phyloP scores from a whole-genome alignment of 129 eudicot species.

The Sambucus nigra region DNA sequence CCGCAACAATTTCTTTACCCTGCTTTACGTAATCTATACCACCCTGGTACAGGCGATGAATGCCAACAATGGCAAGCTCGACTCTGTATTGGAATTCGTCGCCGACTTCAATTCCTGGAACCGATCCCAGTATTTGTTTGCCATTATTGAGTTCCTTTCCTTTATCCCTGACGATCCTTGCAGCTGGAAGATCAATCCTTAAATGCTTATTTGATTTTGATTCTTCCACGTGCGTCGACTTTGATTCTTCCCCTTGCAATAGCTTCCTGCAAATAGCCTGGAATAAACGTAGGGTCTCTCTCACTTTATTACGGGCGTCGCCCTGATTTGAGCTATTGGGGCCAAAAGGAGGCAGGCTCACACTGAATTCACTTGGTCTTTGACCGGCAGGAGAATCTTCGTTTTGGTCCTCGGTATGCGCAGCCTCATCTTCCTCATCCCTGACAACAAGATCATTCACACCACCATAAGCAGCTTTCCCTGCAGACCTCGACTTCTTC shows the following conservation, averaged over 20 bases:
- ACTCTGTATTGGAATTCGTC: conserved; percentile 79
- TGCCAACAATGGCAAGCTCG: conserved; percentile 74
- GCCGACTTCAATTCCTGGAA: conserved; percentile 89
- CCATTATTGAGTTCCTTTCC: conserved; percentile 37
- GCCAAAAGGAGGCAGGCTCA: conserved; percentile 52
- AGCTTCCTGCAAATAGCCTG: conserved; percentile 52
- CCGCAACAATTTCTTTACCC: conserved; percentile 27
- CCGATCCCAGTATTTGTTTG: conserved; percentile 33
- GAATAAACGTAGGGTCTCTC: conserved; percentile 46
- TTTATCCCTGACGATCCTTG: conserved; percentile 24
- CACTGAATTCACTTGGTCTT: conserved; percentile 19
- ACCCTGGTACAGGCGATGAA: conserved; percentile 60
- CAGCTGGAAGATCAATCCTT: conserved; percentile 58
- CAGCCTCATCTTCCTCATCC: conserved; percentile 4
- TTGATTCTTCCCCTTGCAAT: conserved; percentile 64
- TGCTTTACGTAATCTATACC: conserved; percentile 61
- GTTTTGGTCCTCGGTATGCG: neutral
- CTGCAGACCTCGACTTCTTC: conserved; percentile 12
- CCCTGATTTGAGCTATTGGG: conserved; percentile 30
- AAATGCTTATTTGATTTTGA: conserved; percentile 14
- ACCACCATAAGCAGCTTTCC: conserved; percentile 12
- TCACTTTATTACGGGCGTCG: conserved; percentile 56
- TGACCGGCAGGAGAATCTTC: conserved; percentile 15
- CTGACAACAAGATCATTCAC: conserved; percentile 17
- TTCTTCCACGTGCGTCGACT: conserved; percentile 20